A percentile compares a stretch with the other conserved stretches of the same genome.
phyloP scores from a whole-genome alignment of 345 rosid species.

The Gossypium turneri region DNA sequence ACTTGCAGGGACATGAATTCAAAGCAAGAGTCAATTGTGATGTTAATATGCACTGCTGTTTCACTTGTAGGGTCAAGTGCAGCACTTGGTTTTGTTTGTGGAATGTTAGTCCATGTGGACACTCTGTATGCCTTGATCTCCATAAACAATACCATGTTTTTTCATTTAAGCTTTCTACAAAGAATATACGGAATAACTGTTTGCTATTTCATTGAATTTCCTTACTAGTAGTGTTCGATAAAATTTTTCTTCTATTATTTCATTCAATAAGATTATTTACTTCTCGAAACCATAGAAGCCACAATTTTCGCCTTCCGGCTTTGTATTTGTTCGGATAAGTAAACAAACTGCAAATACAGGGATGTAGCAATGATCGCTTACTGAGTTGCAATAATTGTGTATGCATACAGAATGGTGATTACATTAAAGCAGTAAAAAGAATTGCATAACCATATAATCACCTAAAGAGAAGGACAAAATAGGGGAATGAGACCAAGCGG shows the following conservation, averaged over 20 bases:
- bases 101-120: conserved; percentile 39
- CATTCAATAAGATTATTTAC: background rate
- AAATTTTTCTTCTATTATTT: background rate
- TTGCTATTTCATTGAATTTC: background rate
- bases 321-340: too few relatives aligned
- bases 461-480: background rate
- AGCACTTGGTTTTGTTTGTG: conserved; percentile 73
- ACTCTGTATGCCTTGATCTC: background rate
- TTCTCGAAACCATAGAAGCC: background rate
- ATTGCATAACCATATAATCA: background rate
- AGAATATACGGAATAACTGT: too few relatives aligned
- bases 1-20: conserved; percentile 70
- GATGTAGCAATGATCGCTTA: background rate
- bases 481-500: background rate
- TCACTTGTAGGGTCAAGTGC: conserved; percentile 71
- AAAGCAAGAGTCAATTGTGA: conserved; percentile 67
- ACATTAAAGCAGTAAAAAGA: background rate
- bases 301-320: background rate
- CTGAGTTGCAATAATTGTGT: background rate
- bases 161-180: too few relatives aligned
- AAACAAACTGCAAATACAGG: too few relatives aligned
- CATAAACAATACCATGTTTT: background rate
- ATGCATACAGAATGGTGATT: background rate
- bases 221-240: background rate
- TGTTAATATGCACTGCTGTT: conserved; percentile 63